Base-by-base conservation (phyloP, 495 filamentous ascomycete species). In the Neurospora sublineolata region DNA sequence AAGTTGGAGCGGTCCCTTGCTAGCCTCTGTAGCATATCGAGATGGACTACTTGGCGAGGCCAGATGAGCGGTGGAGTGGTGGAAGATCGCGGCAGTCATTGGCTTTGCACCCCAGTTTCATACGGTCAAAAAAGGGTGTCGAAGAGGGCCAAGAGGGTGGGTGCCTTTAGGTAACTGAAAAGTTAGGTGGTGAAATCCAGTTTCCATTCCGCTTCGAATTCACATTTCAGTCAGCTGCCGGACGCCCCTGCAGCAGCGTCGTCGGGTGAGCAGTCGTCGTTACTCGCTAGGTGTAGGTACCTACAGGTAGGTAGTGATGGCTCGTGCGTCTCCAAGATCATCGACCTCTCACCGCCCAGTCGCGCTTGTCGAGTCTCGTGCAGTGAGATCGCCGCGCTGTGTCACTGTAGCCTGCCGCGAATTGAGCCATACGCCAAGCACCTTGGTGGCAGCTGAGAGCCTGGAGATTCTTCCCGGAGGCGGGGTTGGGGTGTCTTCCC, bases 21-120 rank as follows among this genome's bases (percentile, higher is more conserved):
- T 64, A 64, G 52, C 52, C 52, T 64, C 27, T 27, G 27, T 9
- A 64, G 52, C 52, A 64, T 64, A 64, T 64, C 52, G 27, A 64
- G 52, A 64, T 64, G 52, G 52, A 33, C 52, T 60, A 64, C 52
- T 64, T 64, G 52, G 67, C 18, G 41, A 70, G 72, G 12, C 64
- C 69, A 73, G 74, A 75, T 75, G 71, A 74, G 72, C 60, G 68
- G 72, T 74, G 70, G 72, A 70, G 68, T 37, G 36, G 27, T 42
- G 3, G 37, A 64, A 67, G 30, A 71, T 67, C 70, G 70, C 70
- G 46, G 68, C 70, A 12, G 27, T 64, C 52, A 64, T 64, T 64
- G 52, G 52, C 52, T 64, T 64, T 64, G 52, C 23, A 64, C 52
- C 27, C 52, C 12, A 64, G 52, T 64, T 33, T 64, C 30, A 8